Base-by-base conservation (phyloP, 768 basidiomycete species). In the Tulasnella sp. region DNA sequence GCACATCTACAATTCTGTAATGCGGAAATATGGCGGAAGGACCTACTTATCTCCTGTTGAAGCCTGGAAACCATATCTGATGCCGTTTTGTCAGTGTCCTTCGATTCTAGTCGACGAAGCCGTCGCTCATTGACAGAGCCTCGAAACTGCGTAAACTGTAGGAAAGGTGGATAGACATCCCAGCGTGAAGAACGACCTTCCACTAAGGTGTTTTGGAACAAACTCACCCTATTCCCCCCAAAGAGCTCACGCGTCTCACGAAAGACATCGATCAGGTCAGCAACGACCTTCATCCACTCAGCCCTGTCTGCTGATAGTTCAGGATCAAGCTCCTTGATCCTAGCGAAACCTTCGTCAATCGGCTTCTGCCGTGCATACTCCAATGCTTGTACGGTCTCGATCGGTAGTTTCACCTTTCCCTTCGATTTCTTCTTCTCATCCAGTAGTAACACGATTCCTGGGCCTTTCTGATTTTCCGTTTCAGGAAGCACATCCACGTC, bases 201-300 rank as follows among this genome's bases (percentile, higher is more conserved):
- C 45, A n/a, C 24, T 8, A 21, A 50, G n/a, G 9, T 44, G 29
- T n/a, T 22, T 46, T 15, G 8, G 9, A 51, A 29, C 38, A n/a
- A 21, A 71, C 81, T 65, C 61, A 92, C 92, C 65, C 84, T 73
- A 27, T 83, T 83, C 2, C 84, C 82, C 65, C 85, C 76, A 67
- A 94, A 99, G 63, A 97, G 68, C 62, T 83, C 80, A 62, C 84
- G 78, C 0, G 92, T 92, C 72, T 92, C 85, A 53, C 94, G 75
- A 72, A 92, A 97, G 68, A 80, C 83, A 61, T 96, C 92, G 2
- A 96, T 78, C 48, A 99, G 74, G 64, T 81, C 85, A 67, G 90
- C 88, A 0, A 91, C 90, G 65, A 90, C 83, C 27, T 84, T 67
- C 63, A 94, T 72, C 87, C 92, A 97, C 64, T 84, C 80, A 21